Conservation (phyloP, 345 rosid genomes). For the Reutealis trisperma region DNA sequence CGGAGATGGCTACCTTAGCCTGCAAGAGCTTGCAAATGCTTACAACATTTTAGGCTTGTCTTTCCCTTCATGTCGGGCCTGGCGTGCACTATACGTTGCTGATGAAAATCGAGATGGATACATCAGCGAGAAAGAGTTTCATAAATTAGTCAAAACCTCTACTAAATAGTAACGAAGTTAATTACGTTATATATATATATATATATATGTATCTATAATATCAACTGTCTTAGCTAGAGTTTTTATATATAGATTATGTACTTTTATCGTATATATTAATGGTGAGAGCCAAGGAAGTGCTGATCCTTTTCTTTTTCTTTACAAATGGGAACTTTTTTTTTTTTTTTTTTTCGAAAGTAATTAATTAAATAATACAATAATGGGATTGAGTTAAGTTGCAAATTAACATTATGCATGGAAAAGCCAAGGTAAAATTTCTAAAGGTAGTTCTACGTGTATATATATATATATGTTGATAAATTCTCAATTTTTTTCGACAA, state of each 20-base stretch:
- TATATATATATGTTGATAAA: no score
- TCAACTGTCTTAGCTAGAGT: neutral
- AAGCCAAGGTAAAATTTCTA: no score
- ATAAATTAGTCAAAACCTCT: neutral
- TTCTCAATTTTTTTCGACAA: no score
- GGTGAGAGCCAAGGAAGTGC: neutral
- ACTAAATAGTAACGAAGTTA: neutral
- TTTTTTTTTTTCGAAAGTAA: no score
- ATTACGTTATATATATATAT: neutral
- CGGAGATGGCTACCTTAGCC: slow-evolving; percentile 20
- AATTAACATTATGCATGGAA: no score
- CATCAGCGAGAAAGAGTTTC: slow-evolving; percentile 16
- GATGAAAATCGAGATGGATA: slow-evolving; percentile 24
- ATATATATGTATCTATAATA: no score
- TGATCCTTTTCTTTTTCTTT: no score
- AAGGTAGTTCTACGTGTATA: no score
- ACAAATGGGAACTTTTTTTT: no score
- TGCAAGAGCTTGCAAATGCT: slow-evolving; percentile 4
- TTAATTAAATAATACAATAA: no score
- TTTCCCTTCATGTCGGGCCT: slow-evolving; percentile 1
- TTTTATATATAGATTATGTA: neutral
- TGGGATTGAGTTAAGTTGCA: no score
- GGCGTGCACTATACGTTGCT: slow-evolving; percentile 10
- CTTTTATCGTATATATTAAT: no score
- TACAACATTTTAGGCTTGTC: neutral